Evolutionary conservation across 2,329 filamentous ascomycete species (phyloP), one percentile per base, ranked within the genome.

Genomic region (Coccinonectria pachysandricola): DNA sequence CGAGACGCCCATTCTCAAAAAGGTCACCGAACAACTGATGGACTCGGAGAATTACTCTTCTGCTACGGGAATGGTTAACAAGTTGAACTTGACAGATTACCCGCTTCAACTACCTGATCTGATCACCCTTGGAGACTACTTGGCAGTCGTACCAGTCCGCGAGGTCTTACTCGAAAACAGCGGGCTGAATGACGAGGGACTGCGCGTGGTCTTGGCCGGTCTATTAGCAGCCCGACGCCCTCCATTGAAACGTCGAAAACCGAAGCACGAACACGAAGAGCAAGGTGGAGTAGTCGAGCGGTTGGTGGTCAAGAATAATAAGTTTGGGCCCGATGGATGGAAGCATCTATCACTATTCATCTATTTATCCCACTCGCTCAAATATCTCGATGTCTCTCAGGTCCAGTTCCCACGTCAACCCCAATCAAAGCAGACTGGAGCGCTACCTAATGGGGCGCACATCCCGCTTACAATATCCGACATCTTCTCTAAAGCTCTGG

Each of bases 1-100:
- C 31, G 91, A 96, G 56, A 92, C 86, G 0, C 84, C 86, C 0
- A 87, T 95, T 27, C 62, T 96, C 12, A 93, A 92, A 53, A 84
- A 83, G 46, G 80, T 98, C 23, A 88, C 84, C 0, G 84, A 93
- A 45, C 86, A 95, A 52, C 77, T 98, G 4, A 74, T 72, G 19
- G 73, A 78, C 19, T 68, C 77, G 1, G 67, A 71, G n/a, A 80
- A 79, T 25, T 72, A 67, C 15, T 65, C 76, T 7, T 54, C 69
- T 2, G 65, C 75, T 21, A 72, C 76, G 1, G 86, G 87, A n/a
- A 69, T 84, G 9, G 80, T 96, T 2, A 73, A 75, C 28, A 83
- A 78, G 49, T 62, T 98, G 7, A 83, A 96, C 49, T 64, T 96
- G 12, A 86, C 79, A 1, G 82, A 82, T 10, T 92, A 91, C 37